Evolutionary conservation across 1,139 yeast species (phyloP).

Genomic region (Debaryomyces subglobosus): DNA sequence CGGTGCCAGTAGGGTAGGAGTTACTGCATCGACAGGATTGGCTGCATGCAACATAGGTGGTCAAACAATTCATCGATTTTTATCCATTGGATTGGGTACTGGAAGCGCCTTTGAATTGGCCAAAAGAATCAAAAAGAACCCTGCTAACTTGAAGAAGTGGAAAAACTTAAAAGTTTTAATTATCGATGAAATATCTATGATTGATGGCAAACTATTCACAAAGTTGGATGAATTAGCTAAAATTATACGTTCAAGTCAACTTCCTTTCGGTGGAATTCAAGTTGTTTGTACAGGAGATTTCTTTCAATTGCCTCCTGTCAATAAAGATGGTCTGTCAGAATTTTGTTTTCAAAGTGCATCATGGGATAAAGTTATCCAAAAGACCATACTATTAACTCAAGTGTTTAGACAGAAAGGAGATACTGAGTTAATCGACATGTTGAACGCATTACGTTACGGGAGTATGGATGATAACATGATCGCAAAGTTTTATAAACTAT

Average conservation of each 20-base stretch:
- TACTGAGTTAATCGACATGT: conserved; percentile 64
- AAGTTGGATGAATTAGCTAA: conserved; percentile 68
- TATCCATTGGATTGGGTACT: conserved; percentile 76
- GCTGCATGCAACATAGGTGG: conserved; percentile 93
- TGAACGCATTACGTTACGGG: conserved; percentile 76
- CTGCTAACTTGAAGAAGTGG: conserved; percentile 57
- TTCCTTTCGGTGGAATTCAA: conserved; percentile 84
- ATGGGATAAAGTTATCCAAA: conserved; percentile 58
- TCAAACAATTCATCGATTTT: conserved; percentile 73
- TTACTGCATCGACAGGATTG: conserved; percentile 90
- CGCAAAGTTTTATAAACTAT: conserved; percentile 47
- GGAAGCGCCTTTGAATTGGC: conserved; percentile 49
- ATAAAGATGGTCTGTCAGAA: conserved; percentile 37
- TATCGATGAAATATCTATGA: conserved; percentile 84
- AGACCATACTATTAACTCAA: conserved; percentile 59
- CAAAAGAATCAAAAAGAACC: conserved; percentile 48
- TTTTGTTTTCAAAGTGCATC: conserved; percentile 62
- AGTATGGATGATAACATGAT: conserved; percentile 50
- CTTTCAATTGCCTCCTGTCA: conserved; percentile 84
- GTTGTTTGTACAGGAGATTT: conserved; percentile 80
- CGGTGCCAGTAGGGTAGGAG: conserved; percentile 61
- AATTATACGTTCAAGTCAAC: conserved; percentile 41
- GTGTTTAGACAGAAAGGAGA: conserved; percentile 80
- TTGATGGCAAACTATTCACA: conserved; percentile 67
- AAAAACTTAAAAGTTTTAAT: conserved; percentile 60